Evolutionary conservation across 129 eudicot species (phyloP).

Genomic region (Arctium lappa): DNA sequence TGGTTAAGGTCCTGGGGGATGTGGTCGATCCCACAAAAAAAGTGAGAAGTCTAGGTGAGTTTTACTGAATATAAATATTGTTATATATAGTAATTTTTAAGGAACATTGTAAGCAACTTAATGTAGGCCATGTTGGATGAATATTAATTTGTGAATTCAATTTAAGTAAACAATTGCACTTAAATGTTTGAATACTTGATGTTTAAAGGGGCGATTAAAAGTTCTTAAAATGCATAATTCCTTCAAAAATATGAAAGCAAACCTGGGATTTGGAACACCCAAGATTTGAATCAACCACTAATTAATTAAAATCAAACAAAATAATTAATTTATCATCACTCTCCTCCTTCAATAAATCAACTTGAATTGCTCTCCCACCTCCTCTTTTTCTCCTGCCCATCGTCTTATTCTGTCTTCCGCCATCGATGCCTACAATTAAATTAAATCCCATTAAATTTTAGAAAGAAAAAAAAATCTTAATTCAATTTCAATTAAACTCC

Average conservation of each 20-base stretch:
- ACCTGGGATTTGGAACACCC: too few relatives aligned
- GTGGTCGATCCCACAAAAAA: too few relatives aligned
- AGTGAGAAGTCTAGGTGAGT: too few relatives aligned
- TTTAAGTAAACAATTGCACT: neutral
- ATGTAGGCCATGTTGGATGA: neutral
- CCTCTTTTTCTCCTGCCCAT: slow-evolving; percentile 31
- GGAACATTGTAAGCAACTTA: neutral
- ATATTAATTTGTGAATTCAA: neutral
- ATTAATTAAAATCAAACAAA: neutral
- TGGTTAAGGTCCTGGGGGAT: too few relatives aligned
- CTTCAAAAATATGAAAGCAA: neutral
- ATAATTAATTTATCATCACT: neutral
- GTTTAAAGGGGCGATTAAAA: neutral
- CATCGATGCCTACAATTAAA: slow-evolving; percentile 43
- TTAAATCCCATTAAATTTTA: neutral
- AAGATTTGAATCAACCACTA: too few relatives aligned
- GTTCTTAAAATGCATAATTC: neutral
- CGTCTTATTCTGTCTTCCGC: slow-evolving; percentile 34
- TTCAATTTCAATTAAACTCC: neutral
- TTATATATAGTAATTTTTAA: too few relatives aligned
- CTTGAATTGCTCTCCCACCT: neutral
- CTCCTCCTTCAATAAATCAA: neutral
- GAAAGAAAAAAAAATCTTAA: neutral
- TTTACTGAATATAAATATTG: too few relatives aligned
- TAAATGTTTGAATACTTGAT: too few relatives aligned